phyloP scores from a whole-genome alignment of 441 rosid species.

The Pelargonium fulgidum region DNA sequence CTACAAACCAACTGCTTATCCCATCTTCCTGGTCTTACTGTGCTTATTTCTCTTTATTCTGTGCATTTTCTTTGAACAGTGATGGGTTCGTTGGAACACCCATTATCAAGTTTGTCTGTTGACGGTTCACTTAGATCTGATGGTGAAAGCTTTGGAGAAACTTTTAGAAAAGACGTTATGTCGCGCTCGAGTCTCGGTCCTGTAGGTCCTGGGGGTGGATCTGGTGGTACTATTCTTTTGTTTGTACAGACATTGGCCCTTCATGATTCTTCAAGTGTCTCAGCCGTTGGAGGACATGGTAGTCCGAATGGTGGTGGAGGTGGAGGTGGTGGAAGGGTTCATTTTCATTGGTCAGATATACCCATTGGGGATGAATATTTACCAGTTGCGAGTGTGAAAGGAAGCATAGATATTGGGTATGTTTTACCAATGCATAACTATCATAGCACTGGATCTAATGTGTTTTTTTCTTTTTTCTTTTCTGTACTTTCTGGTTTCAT shows the following conservation, averaged over 20 bases:
- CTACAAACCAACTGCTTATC: neutral
- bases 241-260: constrained; percentile 52
- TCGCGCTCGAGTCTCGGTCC: constrained; percentile 48
- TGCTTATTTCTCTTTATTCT: constrained; percentile 1
- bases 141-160: constrained; percentile 70
- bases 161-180: constrained; percentile 29
- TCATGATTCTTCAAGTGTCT: constrained; percentile 49
- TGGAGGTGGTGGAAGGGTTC: constrained; percentile 94
- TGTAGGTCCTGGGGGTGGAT: constrained; percentile 87
- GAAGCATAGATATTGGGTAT: constrained; percentile 64
- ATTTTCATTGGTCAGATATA: constrained; percentile 84
- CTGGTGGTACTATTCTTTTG: constrained; percentile 87
- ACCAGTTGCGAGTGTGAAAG: constrained; percentile 71
- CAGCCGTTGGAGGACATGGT: constrained; percentile 80
- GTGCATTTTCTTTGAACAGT: constrained; percentile 42
- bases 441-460: neutral
- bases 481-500: neutral
- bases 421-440: constrained; percentile 22
- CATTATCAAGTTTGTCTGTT: constrained; percentile 64
- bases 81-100: constrained; percentile 89
- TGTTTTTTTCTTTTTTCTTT: neutral
- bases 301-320: constrained; percentile 79
- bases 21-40: constrained; percentile 1
- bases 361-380: constrained; percentile 71
- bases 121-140: constrained; percentile 73